Conservation (phyloP, 352 stramenopile genomes). For the Phytophthora tentaculata region DNA sequence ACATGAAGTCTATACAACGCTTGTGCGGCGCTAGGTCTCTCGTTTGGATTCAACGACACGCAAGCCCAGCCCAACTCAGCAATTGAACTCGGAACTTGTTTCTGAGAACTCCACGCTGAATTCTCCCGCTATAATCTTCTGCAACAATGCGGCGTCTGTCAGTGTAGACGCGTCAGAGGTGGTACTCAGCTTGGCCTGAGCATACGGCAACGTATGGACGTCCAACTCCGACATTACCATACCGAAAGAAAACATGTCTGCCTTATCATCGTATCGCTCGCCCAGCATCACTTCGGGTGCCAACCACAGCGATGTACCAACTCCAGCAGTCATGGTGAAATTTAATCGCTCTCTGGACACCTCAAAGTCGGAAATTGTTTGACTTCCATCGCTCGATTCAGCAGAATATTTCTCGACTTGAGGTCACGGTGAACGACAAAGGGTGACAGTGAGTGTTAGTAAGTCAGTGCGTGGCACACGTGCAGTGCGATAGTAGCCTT, state of each 20-base stretch:
- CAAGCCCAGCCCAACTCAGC: constrained; percentile 3
- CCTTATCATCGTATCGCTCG: not conserved
- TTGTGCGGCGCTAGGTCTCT: constrained; percentile 1
- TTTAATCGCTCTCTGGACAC: not conserved
- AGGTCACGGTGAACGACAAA: not conserved
- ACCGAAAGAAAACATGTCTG: not conserved
- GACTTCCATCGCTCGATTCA: not conserved
- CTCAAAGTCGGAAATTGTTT: not conserved
- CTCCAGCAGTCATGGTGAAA: constrained; percentile 26
- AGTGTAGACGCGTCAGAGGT: not conserved
- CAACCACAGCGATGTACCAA: constrained; percentile 17
- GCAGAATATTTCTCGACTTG: not conserved
- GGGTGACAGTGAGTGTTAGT: not conserved
- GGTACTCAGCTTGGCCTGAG: not conserved
- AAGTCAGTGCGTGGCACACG: not conserved
- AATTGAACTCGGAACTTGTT: not conserved
- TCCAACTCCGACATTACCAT: not conserved
- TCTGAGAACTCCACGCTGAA: not conserved
- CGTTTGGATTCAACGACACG: not conserved
- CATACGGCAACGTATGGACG: not conserved
- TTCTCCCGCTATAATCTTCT: not conserved
- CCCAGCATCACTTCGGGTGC: constrained; percentile 1
- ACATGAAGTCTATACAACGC: constrained; percentile 10
- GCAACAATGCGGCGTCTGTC: not conserved
- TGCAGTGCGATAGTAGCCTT: not conserved